These are phyloP conservation scores for Cystofilobasidium capitatum DNA, from an alignment of 768 basidiomycete genomes.

Conservation along the genomic window DNA sequence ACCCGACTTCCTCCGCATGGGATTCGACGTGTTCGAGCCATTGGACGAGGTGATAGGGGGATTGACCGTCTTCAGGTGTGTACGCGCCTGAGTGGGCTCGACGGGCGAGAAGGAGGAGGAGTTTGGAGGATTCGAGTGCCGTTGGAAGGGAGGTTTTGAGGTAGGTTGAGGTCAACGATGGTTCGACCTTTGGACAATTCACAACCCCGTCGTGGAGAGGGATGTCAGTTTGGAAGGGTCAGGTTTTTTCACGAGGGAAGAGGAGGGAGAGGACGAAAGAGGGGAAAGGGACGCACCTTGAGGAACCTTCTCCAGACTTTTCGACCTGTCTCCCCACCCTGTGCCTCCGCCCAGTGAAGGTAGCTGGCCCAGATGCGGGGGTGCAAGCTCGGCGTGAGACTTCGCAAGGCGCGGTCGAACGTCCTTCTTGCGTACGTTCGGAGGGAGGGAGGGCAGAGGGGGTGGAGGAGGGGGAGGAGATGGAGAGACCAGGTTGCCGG, in stretches of 20 bases:
- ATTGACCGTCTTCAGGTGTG: slow-evolving; percentile 80
- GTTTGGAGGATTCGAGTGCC: slow-evolving; percentile 87
- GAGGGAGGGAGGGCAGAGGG: slow-evolving; percentile 70
- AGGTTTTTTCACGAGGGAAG: neutral
- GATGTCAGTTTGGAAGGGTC: neutral
- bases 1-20: slow-evolving; percentile 82
- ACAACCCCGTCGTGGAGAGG: neutral
- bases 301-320: slow-evolving; percentile 81
- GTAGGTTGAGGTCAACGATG: slow-evolving; percentile 41
- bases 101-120: slow-evolving; percentile 70
- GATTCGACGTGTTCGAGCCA: slow-evolving; percentile 86
- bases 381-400: slow-evolving; percentile 85
- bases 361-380: slow-evolving; percentile 86
- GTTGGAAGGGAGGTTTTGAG: slow-evolving; percentile 53
- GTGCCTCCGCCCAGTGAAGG: slow-evolving; percentile 78
- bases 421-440: slow-evolving; percentile 86
- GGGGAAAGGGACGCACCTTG: slow-evolving; percentile 49
- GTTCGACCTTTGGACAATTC: slow-evolving; percentile 33
- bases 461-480: slow-evolving; percentile 78
- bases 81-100: slow-evolving; percentile 77
- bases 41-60: slow-evolving; percentile 84
- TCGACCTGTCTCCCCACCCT: slow-evolving; percentile 51
- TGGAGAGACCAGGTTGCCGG: slow-evolving; percentile 93
- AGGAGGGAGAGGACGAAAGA: slow-evolving; percentile 44
- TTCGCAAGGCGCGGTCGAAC: slow-evolving; percentile 86